phyloP scores from a whole-genome alignment of 1,284 basidiomycete species.

The Veloboletus limbatus region DNA sequence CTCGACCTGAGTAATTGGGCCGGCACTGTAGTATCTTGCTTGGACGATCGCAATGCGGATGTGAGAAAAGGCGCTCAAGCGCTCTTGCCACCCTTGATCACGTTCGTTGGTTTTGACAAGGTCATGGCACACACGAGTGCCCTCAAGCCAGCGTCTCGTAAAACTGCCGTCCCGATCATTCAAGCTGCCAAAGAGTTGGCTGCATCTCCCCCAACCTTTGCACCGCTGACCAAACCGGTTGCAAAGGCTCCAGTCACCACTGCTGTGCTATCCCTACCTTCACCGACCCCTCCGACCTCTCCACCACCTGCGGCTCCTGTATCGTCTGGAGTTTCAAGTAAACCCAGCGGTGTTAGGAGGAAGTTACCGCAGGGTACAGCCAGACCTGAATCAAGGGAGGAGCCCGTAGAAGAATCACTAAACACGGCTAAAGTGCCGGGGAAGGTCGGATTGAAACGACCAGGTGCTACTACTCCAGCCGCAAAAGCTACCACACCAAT shows the following conservation, averaged over 20 bases:
- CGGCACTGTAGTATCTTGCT: constrained; percentile 68
- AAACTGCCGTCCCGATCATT: constrained; percentile 84
- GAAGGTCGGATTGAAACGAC: constrained; percentile 54
- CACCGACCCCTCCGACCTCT: constrained; percentile 34
- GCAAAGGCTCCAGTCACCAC: constrained; percentile 17
- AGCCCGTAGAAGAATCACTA: constrained; percentile 48
- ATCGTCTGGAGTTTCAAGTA: constrained; percentile 40
- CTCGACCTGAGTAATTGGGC: constrained; percentile 80
- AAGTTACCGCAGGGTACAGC: constrained; percentile 65
- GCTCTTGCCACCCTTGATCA: constrained; percentile 77
- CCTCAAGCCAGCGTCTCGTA: constrained; percentile 89
- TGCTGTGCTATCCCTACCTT: constrained; percentile 14
- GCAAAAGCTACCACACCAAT: constrained; percentile 34
- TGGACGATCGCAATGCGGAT: constrained; percentile 92
- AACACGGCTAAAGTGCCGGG: constrained; percentile 38
- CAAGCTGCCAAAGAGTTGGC: constrained; percentile 64
- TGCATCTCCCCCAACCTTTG: constrained; percentile 27
- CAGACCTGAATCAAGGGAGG: constrained; percentile 62
- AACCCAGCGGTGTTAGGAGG: constrained; percentile 62
- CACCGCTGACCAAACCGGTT: constrained; percentile 27
- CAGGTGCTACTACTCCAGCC: constrained; percentile 37
- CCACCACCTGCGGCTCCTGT: constrained; percentile 35
- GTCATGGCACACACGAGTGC: constrained; percentile 84
- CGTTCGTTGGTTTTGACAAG: constrained; percentile 78
- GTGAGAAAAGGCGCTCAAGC: constrained; percentile 90